These are phyloP conservation scores for Globisporangium parvum DNA, from an alignment of 352 stramenopile genomes.

Conservation along the genomic window DNA sequence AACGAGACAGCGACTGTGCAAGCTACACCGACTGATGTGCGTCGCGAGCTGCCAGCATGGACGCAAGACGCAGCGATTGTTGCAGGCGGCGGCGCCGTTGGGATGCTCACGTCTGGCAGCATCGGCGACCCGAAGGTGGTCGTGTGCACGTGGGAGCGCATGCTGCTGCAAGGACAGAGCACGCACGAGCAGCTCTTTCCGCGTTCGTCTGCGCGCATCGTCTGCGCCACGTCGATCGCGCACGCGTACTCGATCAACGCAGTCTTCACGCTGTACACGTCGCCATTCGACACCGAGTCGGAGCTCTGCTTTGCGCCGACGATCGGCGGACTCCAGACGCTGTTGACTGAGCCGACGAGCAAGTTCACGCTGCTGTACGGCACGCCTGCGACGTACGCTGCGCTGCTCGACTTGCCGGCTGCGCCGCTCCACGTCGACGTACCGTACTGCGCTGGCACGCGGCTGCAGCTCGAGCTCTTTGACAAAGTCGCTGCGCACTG, in stretches of 20 bases:
- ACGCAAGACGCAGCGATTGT: conserved; percentile 22
- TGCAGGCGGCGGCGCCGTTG: conserved; percentile 40
- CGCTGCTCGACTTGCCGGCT: conserved; percentile 44
- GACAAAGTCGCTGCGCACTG: conserved; percentile 41
- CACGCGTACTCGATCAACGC: conserved; percentile 86
- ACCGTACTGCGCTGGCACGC: conserved; percentile 65
- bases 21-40: background rate
- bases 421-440: conserved; percentile 55
- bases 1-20: background rate
- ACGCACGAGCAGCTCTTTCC: conserved; percentile 76
- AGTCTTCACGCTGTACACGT: conserved; percentile 74
- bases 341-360: conserved; percentile 30
- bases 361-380: conserved; percentile 63
- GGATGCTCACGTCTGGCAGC: conserved; percentile 83
- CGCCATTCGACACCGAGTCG: conserved; percentile 44
- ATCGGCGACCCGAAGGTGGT: conserved; percentile 76
- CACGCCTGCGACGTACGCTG: conserved; percentile 76
- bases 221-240: conserved; percentile 76
- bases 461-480: conserved; percentile 52
- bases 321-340: conserved; percentile 36
- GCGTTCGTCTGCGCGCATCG: conserved; percentile 43
- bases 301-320: conserved; percentile 68
- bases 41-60: conserved; percentile 19
- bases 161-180: conserved; percentile 72
- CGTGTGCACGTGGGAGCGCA: conserved; percentile 62